Conservation (phyloP, 805 yeast genomes). For the Sporopachydermia quercuum region DNA sequence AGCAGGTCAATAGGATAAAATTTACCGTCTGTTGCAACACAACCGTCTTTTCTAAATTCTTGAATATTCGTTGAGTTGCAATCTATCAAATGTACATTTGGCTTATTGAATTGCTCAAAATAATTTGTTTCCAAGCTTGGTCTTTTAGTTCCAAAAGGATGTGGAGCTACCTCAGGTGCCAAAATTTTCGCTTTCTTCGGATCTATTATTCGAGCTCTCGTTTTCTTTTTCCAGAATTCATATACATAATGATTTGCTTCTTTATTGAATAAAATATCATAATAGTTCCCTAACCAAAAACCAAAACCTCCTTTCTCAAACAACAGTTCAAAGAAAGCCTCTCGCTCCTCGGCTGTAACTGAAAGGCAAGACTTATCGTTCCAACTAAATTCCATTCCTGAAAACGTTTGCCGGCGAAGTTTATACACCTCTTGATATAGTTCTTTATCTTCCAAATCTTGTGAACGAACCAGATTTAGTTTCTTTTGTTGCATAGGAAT, state of each 20-base stretch:
- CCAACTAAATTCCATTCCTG: conserved; percentile 11
- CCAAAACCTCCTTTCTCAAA: conserved; percentile 17
- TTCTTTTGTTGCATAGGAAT: conserved; percentile 1
- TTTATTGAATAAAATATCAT: background rate
- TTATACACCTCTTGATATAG: conserved; percentile 8
- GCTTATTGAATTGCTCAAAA: conserved; percentile 1
- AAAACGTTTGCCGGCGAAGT: conserved; percentile 9
- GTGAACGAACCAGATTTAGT: conserved; percentile 4
- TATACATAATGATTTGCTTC: background rate
- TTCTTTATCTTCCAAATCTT: conserved; percentile 2
- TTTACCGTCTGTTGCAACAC: background rate
- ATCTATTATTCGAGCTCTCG: background rate
- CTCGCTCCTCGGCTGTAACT: background rate
- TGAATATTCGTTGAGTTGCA: conserved; percentile 4
- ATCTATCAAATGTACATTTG: conserved; percentile 9
- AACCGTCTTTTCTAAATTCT: background rate
- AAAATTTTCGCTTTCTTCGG: background rate
- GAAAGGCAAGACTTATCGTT: conserved; percentile 7
- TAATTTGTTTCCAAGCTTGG: conserved; percentile 1
- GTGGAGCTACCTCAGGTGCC: background rate
- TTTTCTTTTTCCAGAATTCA: background rate
- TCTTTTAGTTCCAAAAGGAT: background rate
- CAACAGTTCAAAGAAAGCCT: conserved; percentile 9
- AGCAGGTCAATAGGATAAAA: background rate
- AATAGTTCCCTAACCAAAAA: conserved; percentile 15